Conservation (phyloP, 495 filamentous ascomycete species). For the Lineolata rhizophorae region DNA sequence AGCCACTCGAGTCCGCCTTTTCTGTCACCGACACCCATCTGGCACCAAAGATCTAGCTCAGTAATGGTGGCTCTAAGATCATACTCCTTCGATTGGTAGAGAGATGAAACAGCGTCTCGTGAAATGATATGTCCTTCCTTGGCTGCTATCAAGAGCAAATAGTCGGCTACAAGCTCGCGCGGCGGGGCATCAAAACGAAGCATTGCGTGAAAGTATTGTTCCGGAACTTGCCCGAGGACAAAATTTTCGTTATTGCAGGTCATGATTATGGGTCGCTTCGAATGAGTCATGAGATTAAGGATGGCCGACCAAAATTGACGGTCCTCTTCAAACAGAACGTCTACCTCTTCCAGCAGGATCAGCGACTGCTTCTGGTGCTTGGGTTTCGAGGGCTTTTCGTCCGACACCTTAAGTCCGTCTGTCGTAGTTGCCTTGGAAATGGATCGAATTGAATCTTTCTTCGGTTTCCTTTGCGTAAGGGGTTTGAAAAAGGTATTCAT, state of each 20-base stretch:
- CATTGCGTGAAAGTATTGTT: conserved; percentile 59
- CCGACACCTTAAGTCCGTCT: conserved; percentile 4
- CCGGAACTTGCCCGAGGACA: conserved; percentile 37
- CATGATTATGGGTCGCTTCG: conserved; percentile 78
- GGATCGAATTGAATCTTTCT: conserved; percentile 5
- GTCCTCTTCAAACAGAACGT: conserved; percentile 85
- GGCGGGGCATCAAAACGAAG: conserved; percentile 58
- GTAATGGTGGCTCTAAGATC: conserved; percentile 70
- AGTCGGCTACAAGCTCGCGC: conserved; percentile 47
- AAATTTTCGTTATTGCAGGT: conserved; percentile 79
- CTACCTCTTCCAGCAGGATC: conserved; percentile 86
- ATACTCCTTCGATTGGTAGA: conserved; percentile 41
- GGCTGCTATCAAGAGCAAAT: conserved; percentile 62
- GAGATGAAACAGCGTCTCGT: conserved; percentile 37
- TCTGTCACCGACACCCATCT: conserved; percentile 78
- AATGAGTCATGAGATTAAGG: conserved; percentile 50
- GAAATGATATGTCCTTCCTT: conserved; percentile 73
- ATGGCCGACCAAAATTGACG: conserved; percentile 83
- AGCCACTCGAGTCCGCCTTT: conserved; percentile 85
- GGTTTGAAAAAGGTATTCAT: conserved; percentile 65
- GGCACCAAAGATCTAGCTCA: conserved; percentile 90
- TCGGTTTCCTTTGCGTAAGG: conserved; percentile 4
- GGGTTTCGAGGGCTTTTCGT: conserved; percentile 7
- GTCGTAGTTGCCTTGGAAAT: no score
- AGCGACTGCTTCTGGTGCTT: conserved; percentile 75